These are phyloP conservation scores for Solanum tarapatanum DNA, from an alignment of 257 asterid genomes.

Conservation along the genomic window DNA sequence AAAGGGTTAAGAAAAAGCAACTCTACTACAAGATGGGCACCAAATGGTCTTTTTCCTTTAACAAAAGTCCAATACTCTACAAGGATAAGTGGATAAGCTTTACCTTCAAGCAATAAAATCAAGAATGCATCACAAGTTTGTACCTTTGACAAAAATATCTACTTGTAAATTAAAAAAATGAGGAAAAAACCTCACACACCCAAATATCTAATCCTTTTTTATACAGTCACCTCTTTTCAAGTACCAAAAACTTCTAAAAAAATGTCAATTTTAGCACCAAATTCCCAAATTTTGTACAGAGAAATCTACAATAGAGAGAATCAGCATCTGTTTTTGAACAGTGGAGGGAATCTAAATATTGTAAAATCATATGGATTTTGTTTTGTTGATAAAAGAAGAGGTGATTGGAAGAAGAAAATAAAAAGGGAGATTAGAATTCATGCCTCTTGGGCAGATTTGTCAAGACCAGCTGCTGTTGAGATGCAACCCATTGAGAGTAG, in stretches of 20 bases:
- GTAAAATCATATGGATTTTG: slow-evolving; percentile 34
- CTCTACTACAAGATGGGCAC: not conserved
- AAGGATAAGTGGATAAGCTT: not conserved
- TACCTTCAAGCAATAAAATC: not conserved
- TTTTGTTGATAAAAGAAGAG: slow-evolving; percentile 18
- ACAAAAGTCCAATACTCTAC: not conserved
- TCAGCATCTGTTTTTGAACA: slow-evolving; percentile 15
- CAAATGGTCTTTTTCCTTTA: not conserved
- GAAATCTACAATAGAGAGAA: slow-evolving; percentile 32
- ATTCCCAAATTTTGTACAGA: slow-evolving; percentile 47
- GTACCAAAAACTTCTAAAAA: not conserved
- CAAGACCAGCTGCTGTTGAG: slow-evolving; percentile 25
- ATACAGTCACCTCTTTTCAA: not conserved
- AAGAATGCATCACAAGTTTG: not conserved
- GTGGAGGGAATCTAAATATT: slow-evolving; percentile 11
- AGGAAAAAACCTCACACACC: not conserved
- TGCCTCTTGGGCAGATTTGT: slow-evolving; percentile 43
- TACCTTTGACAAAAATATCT: not conserved
- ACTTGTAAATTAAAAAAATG: not conserved
- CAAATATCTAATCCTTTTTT: slow-evolving; percentile 12
- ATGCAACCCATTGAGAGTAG: slow-evolving; percentile 44
- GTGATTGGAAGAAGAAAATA: slow-evolving; percentile 12
- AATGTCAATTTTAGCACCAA: slow-evolving; percentile 61
- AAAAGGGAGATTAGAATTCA: slow-evolving; percentile 26
- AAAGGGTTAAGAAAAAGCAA: not conserved